Evolutionary conservation across 2,329 filamentous ascomycete species (phyloP).

Genomic region (Cladosporium sp.): DNA sequence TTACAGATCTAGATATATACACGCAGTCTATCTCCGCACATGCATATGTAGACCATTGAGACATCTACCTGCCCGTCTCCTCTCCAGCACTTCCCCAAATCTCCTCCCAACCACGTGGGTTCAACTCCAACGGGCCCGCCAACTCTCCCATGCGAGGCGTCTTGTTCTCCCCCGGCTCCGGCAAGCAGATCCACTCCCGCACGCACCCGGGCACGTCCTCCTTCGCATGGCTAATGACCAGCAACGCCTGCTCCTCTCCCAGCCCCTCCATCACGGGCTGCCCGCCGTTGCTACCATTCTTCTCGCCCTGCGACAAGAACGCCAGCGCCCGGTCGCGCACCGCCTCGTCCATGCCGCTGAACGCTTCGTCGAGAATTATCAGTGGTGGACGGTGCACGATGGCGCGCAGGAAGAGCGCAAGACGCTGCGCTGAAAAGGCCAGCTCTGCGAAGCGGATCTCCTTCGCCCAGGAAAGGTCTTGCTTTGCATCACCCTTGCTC

Average conservation of each 20-base stretch:
- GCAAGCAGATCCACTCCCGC: constrained; percentile 80
- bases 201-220: constrained; percentile 86
- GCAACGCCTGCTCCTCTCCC: constrained; percentile 67
- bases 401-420: constrained; percentile 70
- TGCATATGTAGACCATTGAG: too few relatives aligned
- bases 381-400: constrained; percentile 44
- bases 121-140: constrained; percentile 31
- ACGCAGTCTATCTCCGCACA: not conserved
- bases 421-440: constrained; percentile 76
- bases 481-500: constrained; percentile 18
- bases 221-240: constrained; percentile 88
- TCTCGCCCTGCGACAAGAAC: constrained; percentile 60
- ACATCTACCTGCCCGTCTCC: not conserved
- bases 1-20: not conserved
- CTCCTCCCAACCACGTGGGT: constrained; percentile 26
- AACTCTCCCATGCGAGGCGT: constrained; percentile 63
- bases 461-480: constrained; percentile 59
- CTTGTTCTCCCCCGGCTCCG: constrained; percentile 63
- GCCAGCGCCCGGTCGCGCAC: constrained; percentile 83
- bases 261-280: constrained; percentile 59
- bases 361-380: constrained; percentile 49
- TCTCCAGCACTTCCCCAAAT: constrained; percentile 29
- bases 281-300: constrained; percentile 33
- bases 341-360: constrained; percentile 47
- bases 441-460: constrained; percentile 66